These are phyloP conservation scores for Fagus crenata DNA, from an alignment of 306 rosid species.

Conservation along the genomic window DNA sequence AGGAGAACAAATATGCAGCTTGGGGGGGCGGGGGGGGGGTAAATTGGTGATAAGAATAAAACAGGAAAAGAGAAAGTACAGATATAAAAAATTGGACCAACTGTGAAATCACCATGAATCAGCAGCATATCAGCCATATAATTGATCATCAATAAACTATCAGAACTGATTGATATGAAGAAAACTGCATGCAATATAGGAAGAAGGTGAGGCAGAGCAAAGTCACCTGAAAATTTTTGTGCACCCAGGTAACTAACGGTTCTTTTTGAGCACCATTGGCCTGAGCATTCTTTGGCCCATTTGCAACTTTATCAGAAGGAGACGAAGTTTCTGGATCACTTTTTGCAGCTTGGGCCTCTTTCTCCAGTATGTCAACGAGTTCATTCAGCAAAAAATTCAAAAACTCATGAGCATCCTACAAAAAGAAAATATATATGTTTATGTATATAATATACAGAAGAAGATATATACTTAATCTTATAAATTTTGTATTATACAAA, in stretches of 20 bases:
- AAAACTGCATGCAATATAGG: background rate
- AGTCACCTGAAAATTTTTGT: constrained; percentile 95
- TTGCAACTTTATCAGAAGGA: constrained; percentile 66
- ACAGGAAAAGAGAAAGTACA: background rate
- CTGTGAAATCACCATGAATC: background rate
- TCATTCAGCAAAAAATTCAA: constrained; percentile 96
- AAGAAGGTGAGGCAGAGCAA: constrained; percentile 26
- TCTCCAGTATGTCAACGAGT: constrained; percentile 98
- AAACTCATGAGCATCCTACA: constrained; percentile 98
- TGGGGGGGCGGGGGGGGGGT: background rate
- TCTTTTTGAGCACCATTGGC: constrained; percentile 79
- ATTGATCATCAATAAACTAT: constrained; percentile 28
- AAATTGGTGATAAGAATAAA: background rate
- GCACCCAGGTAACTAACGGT: constrained; percentile 98
- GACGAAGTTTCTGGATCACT: constrained; percentile 72
- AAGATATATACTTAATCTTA: constrained; percentile 9
- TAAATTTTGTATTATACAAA: background rate
- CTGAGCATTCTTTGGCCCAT: constrained; percentile 68
- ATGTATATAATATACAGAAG: background rate
- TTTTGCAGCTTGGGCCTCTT: constrained; percentile 84
- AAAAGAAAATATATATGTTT: constrained; percentile 11
- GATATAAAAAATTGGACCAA: background rate
- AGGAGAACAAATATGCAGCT: too few species aligned
- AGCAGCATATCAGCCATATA: constrained; percentile 7
- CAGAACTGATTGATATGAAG: constrained; percentile 10